Percentiles rank a stretch among this genome's conserved stretches.
These are phyloP conservation scores for Fusarium sp. DNA, from an alignment of 2,329 filamentous ascomycete species.

Conservation along the genomic window DNA sequence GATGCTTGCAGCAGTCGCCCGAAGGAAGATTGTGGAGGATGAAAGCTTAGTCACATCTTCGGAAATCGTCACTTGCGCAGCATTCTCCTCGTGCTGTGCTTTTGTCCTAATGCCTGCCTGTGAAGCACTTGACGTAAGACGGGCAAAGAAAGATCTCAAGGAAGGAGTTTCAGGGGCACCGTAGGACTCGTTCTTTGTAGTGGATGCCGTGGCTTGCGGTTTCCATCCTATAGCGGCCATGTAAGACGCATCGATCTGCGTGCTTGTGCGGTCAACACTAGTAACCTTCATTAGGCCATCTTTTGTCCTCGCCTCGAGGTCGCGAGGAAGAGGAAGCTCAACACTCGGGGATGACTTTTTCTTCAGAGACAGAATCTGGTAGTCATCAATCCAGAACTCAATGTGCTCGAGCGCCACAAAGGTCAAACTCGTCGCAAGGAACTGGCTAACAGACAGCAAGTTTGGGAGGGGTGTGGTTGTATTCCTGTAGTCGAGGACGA, in stretches of 20 bases:
- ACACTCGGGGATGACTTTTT: conserved; percentile 88
- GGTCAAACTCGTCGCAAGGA: conserved; percentile 92
- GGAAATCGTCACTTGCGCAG: conserved; percentile 67
- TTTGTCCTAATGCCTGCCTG: conserved; percentile 63
- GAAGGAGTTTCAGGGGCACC: conserved; percentile 64
- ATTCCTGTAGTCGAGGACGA: conserved; percentile 93
- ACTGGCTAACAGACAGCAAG: conserved; percentile 86
- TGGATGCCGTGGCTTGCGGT: conserved; percentile 55
- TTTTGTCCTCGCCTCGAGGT: conserved; percentile 83
- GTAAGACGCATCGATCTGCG: conserved; percentile 90
- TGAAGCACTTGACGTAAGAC: conserved; percentile 69
- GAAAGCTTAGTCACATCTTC: conserved; percentile 78
- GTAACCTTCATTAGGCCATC: conserved; percentile 89
- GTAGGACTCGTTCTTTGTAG: conserved; percentile 60
- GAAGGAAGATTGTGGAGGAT: conserved; percentile 84
- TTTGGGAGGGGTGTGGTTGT: conserved; percentile 86
- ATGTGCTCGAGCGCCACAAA: conserved; percentile 91
- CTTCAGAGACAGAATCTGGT: conserved; percentile 77
- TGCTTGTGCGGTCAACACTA: conserved; percentile 83
- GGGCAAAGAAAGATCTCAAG: conserved; percentile 81
- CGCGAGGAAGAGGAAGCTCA: conserved; percentile 76
- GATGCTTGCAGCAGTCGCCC: conserved; percentile 85
- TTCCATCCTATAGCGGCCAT: conserved; percentile 92
- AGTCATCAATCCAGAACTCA: conserved; percentile 91
- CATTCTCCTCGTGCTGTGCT: conserved; percentile 69